Evolutionary conservation across 495 filamentous ascomycete species (phyloP).

Genomic region (Acidomyces sp.): DNA sequence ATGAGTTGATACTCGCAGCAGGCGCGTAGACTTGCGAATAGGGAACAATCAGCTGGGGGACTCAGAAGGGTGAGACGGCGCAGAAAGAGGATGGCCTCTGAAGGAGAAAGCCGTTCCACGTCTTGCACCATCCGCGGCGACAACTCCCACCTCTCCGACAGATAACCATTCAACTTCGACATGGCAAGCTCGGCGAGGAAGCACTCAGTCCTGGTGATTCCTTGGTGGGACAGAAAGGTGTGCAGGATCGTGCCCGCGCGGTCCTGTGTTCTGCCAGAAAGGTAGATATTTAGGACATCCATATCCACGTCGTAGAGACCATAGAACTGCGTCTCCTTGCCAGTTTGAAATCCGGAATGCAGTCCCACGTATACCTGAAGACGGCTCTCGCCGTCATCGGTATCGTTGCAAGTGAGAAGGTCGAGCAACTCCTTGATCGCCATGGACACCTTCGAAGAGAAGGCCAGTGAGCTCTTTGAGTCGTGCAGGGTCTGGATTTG

Average conservation of each 20-base stretch:
- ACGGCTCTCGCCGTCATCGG: conserved; percentile 8
- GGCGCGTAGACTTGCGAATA: conserved; percentile 24
- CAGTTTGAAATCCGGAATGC: conserved; percentile 43
- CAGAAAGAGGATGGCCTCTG: conserved; percentile 38
- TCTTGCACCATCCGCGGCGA: conserved; percentile 38
- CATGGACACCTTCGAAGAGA: neutral
- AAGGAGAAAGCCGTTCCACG: conserved; percentile 40
- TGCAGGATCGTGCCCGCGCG: conserved; percentile 40
- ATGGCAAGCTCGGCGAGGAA: conserved; percentile 39
- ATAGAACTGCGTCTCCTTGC: conserved; percentile 40
- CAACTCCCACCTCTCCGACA: conserved; percentile 29
- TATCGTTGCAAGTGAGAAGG: conserved; percentile 8
- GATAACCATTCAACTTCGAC: conserved; percentile 29
- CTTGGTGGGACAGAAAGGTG: conserved; percentile 41
- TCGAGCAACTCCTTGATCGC: conserved; percentile 10
- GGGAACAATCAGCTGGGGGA: neutral
- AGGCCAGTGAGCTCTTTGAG: neutral
- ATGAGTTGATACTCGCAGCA: conserved; percentile 39
- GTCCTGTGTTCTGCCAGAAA: conserved; percentile 42
- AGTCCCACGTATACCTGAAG: conserved; percentile 35
- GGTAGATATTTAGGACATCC: conserved; percentile 33
- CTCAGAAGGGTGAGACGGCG: conserved; percentile 32
- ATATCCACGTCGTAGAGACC: conserved; percentile 38
- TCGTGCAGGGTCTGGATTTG: conserved; percentile 8
- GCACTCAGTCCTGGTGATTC: conserved; percentile 38